A percentile compares a stretch with the other conserved stretches of the same genome.
Conservation (phyloP, 2,329 filamentous ascomycete genomes). For the Beauveria medogensis region DNA sequence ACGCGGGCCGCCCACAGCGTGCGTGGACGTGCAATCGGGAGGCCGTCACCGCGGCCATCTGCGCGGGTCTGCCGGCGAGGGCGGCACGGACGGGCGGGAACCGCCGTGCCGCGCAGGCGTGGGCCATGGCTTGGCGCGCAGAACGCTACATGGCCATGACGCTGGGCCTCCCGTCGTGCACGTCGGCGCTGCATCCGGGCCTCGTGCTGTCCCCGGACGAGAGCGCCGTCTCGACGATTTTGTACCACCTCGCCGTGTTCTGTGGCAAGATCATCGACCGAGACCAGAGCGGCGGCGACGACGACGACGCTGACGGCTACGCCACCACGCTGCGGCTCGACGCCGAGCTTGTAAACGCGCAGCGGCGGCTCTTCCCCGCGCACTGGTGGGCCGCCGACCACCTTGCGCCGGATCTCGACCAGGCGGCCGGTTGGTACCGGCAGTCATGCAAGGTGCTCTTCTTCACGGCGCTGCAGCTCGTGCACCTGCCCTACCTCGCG, state of each 20-base stretch:
- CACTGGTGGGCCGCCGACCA: slow-evolving; percentile 11
- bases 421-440: slow-evolving; percentile 20
- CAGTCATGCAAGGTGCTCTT: slow-evolving; percentile 31
- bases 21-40: slow-evolving; percentile 44
- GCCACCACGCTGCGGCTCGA: background rate
- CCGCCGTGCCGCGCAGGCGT: slow-evolving; percentile 18
- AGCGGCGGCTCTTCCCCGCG: background rate
- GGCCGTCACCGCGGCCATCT: slow-evolving; percentile 38
- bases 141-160: slow-evolving; percentile 45
- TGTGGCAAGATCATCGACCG: slow-evolving; percentile 8
- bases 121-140: slow-evolving; percentile 30
- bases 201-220: background rate
- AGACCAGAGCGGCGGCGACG: background rate
- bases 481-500: slow-evolving; percentile 40
- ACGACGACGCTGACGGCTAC: background rate
- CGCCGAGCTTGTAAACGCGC: slow-evolving; percentile 1
- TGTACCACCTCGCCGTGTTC: background rate
- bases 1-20: slow-evolving; percentile 46
- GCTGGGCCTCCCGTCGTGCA: slow-evolving; percentile 42
- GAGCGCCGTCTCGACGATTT: background rate
- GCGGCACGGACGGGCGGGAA: background rate
- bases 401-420: slow-evolving; percentile 17
- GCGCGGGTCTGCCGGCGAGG: background rate
- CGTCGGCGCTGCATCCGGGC: slow-evolving; percentile 20
- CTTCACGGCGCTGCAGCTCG: slow-evolving; percentile 27